phyloP scores from a whole-genome alignment of 768 basidiomycete species.

The Symmetrospora coprosmae region DNA sequence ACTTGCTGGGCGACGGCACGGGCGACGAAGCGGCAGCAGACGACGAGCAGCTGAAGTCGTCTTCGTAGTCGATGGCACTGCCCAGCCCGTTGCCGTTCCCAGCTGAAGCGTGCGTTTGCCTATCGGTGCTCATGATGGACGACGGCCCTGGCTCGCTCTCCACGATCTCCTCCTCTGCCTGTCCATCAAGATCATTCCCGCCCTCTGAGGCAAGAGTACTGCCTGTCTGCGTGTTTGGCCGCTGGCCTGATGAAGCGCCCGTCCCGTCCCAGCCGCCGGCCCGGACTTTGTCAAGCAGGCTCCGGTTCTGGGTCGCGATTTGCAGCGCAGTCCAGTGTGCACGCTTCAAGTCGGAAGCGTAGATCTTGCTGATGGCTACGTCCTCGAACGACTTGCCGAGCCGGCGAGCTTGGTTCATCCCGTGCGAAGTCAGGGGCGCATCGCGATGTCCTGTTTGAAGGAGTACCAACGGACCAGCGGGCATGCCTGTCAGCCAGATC shows the following conservation, averaged over 20 bases:
- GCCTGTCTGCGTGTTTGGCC: too few relatives aligned
- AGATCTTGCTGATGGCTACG: slow-evolving; percentile 34
- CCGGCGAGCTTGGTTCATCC: slow-evolving; percentile 24
- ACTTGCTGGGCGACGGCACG: neutral
- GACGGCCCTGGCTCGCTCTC: slow-evolving; percentile 6
- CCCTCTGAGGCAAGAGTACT: too few relatives aligned
- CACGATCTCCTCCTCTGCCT: neutral
- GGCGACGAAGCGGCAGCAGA: slow-evolving; percentile 21
- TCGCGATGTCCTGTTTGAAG: slow-evolving; percentile 28
- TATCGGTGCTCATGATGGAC: neutral
- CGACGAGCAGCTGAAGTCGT: slow-evolving; percentile 15
- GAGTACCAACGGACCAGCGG: too few relatives aligned
- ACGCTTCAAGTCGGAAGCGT: slow-evolving; percentile 38
- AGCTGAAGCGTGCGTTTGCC: neutral
- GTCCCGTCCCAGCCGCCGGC: too few relatives aligned
- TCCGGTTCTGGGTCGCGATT: slow-evolving; percentile 22
- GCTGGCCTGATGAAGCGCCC: too few relatives aligned
- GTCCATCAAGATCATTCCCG: too few relatives aligned
- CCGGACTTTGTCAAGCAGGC: neutral
- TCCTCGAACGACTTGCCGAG: slow-evolving; percentile 28
- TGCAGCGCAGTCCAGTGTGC: slow-evolving; percentile 38
- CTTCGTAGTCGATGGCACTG: neutral
- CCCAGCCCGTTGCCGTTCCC: neutral
- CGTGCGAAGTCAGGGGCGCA: slow-evolving; percentile 27
- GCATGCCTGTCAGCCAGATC: too few relatives aligned